Conservation (phyloP, 768 basidiomycete genomes). For the Mycena olivaceomarginata region DNA sequence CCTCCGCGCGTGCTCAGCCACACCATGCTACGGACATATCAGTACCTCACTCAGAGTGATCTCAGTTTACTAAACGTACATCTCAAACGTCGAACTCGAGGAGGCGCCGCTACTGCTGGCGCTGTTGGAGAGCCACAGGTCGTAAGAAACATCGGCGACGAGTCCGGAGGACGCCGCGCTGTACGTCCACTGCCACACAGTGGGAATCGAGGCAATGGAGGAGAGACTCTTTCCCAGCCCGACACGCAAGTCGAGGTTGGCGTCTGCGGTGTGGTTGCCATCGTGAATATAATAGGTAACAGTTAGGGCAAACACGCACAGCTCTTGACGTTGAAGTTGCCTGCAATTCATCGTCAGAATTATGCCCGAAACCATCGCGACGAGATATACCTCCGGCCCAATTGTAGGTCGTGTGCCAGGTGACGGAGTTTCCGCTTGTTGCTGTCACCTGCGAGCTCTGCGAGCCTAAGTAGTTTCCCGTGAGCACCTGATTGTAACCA, state of each 20-base stretch:
- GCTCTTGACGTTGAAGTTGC: slow-evolving; percentile 54
- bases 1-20: slow-evolving; percentile 59
- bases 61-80: slow-evolving; percentile 44
- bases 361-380: neutral
- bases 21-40: slow-evolving; percentile 51
- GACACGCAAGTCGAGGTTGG: slow-evolving; percentile 56
- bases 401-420: slow-evolving; percentile 58
- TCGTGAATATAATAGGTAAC: neutral
- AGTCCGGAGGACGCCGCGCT: slow-evolving; percentile 53
- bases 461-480: slow-evolving; percentile 44
- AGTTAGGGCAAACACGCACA: slow-evolving; percentile 45
- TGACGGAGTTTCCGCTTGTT: slow-evolving; percentile 50
- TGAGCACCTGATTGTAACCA: neutral
- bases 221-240: slow-evolving; percentile 49
- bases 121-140: slow-evolving; percentile 56
- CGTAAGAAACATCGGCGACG: slow-evolving; percentile 59
- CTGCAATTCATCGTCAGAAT: neutral
- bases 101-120: slow-evolving; percentile 52
- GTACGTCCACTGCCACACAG: slow-evolving; percentile 57
- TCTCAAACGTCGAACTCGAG: slow-evolving; percentile 55
- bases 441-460: slow-evolving; percentile 55
- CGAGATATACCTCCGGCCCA: slow-evolving; percentile 53
- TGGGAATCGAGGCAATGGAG: slow-evolving; percentile 55
- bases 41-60: neutral
- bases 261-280: slow-evolving; percentile 42